These are phyloP conservation scores for Ophiocordyceps robertsii DNA, from an alignment of 2,329 filamentous ascomycete species.

Conservation along the genomic window DNA sequence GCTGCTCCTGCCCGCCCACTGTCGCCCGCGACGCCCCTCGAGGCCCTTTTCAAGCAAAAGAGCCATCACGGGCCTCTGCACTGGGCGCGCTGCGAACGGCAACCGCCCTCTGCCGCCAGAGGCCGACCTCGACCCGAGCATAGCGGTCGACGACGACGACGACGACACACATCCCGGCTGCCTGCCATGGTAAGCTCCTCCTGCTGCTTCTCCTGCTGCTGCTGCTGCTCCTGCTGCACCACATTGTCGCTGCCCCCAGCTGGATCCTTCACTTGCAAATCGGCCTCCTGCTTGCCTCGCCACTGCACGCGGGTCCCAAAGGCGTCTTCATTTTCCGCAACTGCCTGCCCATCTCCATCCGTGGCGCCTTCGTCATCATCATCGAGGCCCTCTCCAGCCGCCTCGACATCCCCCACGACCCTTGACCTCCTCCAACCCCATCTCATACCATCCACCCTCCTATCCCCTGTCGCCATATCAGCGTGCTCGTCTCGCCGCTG, in stretches of 20 bases:
- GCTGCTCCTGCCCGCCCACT: background rate
- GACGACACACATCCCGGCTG: too few relatives aligned
- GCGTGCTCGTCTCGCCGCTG: background rate
- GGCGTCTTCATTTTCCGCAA: too few relatives aligned
- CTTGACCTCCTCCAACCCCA: too few relatives aligned
- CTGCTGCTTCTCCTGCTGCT: too few relatives aligned
- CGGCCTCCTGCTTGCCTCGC: background rate
- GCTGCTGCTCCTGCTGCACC: too few relatives aligned
- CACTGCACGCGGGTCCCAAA: background rate
- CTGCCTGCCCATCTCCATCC: too few relatives aligned
- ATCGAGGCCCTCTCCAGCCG: too few relatives aligned
- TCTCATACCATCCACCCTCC: background rate
- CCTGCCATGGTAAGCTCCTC: slow-evolving; percentile 1
- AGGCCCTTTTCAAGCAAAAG: background rate
- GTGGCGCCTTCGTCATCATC: too few relatives aligned
- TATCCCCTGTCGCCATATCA: background rate
- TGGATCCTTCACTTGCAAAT: background rate
- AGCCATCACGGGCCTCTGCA: background rate
- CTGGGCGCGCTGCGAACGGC: background rate
- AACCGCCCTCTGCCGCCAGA: background rate
- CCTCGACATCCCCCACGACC: too few relatives aligned
- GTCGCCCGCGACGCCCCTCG: background rate
- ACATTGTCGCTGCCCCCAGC: background rate
- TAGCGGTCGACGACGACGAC: background rate
- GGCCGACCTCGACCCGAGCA: background rate